phyloP scores from a whole-genome alignment of 306 rosid species.

The Ziziphus jujuba region DNA sequence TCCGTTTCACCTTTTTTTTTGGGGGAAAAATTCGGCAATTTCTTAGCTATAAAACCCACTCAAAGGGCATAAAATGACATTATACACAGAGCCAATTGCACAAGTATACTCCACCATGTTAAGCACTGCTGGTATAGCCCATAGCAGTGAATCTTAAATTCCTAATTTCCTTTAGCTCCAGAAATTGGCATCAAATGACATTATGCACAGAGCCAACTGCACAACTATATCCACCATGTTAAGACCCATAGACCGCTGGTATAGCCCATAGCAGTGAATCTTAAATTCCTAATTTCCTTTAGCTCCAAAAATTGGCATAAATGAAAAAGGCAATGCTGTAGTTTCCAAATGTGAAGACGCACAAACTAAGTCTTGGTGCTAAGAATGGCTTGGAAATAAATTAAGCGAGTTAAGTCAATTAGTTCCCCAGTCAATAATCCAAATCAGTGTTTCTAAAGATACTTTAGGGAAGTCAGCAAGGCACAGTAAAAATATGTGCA shows the following conservation, averaged over 20 bases:
- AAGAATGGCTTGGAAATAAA: too few relatives aligned
- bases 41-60: too few relatives aligned
- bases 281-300: not conserved
- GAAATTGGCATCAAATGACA: too few relatives aligned
- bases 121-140: not conserved
- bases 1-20: too few relatives aligned
- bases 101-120: not conserved
- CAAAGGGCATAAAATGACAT: too few relatives aligned
- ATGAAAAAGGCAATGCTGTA: constrained; percentile 3
- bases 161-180: not conserved
- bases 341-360: constrained; percentile 1
- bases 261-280: not conserved
- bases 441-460: too few relatives aligned
- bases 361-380: not conserved
- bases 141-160: not conserved
- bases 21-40: too few relatives aligned
- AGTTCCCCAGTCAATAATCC: too few relatives aligned
- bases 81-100: not conserved
- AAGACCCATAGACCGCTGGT: not conserved
- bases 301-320: not conserved
- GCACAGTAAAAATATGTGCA: too few relatives aligned
- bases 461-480: too few relatives aligned
- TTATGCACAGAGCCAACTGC: not conserved
- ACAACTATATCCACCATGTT: not conserved
- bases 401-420: too few relatives aligned